Conservation (phyloP, 768 basidiomycete species). For the Paxillus rubicundulus region DNA sequence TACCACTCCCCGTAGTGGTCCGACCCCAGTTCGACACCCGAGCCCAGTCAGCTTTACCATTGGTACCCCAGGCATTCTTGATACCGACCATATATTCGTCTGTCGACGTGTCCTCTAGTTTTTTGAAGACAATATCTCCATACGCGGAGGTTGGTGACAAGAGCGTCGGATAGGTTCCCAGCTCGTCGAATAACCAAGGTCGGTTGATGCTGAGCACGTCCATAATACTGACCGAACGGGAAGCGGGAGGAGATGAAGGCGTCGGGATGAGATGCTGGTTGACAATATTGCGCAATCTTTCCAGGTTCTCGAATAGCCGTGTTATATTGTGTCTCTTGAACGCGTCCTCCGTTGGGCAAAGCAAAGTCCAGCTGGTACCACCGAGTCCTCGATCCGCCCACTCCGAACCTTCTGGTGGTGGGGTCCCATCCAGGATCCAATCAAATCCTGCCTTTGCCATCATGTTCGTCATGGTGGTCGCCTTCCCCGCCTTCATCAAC, state of each 20-base stretch:
- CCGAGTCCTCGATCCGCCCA: slow-evolving; percentile 55
- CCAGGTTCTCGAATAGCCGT: slow-evolving; percentile 54
- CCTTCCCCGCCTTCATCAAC: slow-evolving; percentile 84
- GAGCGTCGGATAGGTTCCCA: slow-evolving; percentile 73
- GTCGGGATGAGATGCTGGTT: slow-evolving; percentile 74
- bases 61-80: slow-evolving; percentile 67
- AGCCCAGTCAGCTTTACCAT: slow-evolving; percentile 61
- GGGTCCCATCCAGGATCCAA: slow-evolving; percentile 87
- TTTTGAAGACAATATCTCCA: slow-evolving; percentile 82
- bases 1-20: slow-evolving; percentile 66
- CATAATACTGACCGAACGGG: slow-evolving; percentile 25
- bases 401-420: slow-evolving; percentile 65
- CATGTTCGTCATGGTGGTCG: slow-evolving; percentile 83
- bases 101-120: slow-evolving; percentile 40
- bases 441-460: slow-evolving; percentile 82
- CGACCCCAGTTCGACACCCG: slow-evolving; percentile 72
- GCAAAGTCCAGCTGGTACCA: slow-evolving; percentile 74
- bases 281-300: slow-evolving; percentile 57
- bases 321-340: slow-evolving; percentile 88
- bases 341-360: slow-evolving; percentile 90
- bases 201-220: slow-evolving; percentile 59
- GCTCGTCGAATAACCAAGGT: slow-evolving; percentile 70
- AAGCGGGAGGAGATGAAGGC: slow-evolving; percentile 20
- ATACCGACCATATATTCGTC: slow-evolving; percentile 61
- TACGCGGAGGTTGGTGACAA: slow-evolving; percentile 64